Conservation (phyloP, 306 rosid species). For the Trifolium repens region DNA sequence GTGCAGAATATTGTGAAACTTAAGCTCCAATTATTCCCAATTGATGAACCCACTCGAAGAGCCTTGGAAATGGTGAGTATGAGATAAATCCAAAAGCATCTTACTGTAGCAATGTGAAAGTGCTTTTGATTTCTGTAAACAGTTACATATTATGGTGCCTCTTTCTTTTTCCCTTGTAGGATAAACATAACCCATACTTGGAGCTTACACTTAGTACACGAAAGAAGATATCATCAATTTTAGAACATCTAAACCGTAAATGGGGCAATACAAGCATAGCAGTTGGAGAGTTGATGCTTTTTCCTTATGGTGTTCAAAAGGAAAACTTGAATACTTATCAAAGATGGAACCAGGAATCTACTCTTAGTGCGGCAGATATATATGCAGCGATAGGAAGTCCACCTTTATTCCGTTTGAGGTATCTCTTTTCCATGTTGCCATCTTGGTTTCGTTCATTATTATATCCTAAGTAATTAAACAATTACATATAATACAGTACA, state of each 20-base stretch:
- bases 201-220: slow-evolving; percentile 93
- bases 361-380: slow-evolving; percentile 81
- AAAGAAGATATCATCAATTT: slow-evolving; percentile 91
- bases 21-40: slow-evolving; percentile 93
- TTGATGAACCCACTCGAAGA: slow-evolving; percentile 84
- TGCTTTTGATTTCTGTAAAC: slow-evolving; percentile 32
- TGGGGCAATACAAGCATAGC: slow-evolving; percentile 95
- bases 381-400: slow-evolving; percentile 81
- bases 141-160: background rate
- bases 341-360: slow-evolving; percentile 87
- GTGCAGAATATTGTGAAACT: slow-evolving; percentile 61
- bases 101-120: slow-evolving; percentile 27
- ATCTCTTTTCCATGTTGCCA: slow-evolving; percentile 33
- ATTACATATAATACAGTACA: background rate
- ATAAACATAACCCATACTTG: slow-evolving; percentile 88
- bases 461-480: slow-evolving; percentile 15
- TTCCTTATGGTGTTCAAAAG: slow-evolving; percentile 72
- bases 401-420: slow-evolving; percentile 85
- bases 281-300: slow-evolving; percentile 83
- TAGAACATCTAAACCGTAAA: slow-evolving; percentile 92
- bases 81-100: slow-evolving; percentile 24
- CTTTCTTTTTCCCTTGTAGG: slow-evolving; percentile 49
- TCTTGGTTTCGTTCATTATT: slow-evolving; percentile 38
- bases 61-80: slow-evolving; percentile 91
- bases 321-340: slow-evolving; percentile 64